A percentile compares a stretch with the other conserved stretches of the same genome.
These are phyloP conservation scores for Candida nitratophila DNA, from an alignment of 805 yeast species.

Conservation along the genomic window DNA sequence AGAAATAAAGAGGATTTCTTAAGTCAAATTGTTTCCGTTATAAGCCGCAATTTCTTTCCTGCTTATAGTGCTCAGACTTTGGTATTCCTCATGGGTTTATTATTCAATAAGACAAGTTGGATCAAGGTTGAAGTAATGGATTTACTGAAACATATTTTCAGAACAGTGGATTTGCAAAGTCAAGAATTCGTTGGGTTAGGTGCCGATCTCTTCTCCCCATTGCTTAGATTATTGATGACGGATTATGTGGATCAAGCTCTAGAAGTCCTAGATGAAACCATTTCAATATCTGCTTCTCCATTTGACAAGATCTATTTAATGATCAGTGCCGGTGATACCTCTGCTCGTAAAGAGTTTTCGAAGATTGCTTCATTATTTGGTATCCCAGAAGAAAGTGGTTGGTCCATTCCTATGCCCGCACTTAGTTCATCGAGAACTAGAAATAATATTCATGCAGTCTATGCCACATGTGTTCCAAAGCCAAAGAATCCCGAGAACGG, in stretches of 20 bases:
- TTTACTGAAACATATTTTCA: conserved; percentile 64
- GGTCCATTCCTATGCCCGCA: conserved; percentile 97
- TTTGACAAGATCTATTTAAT: conserved; percentile 87
- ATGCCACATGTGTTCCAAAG: conserved; percentile 65
- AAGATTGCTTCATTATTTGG: conserved; percentile 88
- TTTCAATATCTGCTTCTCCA: conserved; percentile 79
- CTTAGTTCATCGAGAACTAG: conserved; percentile 83
- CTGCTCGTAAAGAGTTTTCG: conserved; percentile 74
- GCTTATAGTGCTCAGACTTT: conserved; percentile 66
- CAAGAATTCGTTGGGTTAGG: conserved; percentile 86
- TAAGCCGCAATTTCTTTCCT: conserved; percentile 66
- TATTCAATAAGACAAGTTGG: conserved; percentile 74
- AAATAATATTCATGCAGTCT: conserved; percentile 92
- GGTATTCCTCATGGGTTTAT: conserved; percentile 67
- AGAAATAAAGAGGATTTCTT: conserved; percentile 87
- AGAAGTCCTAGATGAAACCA: conserved; percentile 83
- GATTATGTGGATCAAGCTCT: conserved; percentile 86
- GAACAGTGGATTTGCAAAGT: conserved; percentile 66
- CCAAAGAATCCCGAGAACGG: conserved; percentile 29
- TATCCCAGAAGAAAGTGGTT: conserved; percentile 89
- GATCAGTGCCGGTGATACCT: conserved; percentile 81
- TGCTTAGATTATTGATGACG: conserved; percentile 69
- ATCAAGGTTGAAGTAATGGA: conserved; percentile 76
- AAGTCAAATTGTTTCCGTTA: conserved; percentile 67
- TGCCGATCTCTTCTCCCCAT: conserved; percentile 89